Evolutionary conservation across 2,329 filamentous ascomycete species (phyloP).

Genomic region (Fusarium poae): DNA sequence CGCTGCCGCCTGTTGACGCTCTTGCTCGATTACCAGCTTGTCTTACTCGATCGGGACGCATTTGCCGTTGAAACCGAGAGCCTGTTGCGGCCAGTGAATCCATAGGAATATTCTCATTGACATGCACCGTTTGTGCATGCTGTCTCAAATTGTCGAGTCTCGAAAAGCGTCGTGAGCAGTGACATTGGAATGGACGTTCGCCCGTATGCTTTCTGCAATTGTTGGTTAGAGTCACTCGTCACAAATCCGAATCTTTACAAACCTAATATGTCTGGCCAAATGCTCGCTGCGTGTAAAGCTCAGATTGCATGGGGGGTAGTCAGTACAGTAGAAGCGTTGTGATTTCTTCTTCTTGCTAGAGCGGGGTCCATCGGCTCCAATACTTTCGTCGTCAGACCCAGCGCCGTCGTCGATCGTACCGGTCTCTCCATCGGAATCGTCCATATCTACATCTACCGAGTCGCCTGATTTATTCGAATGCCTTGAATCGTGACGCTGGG

Average conservation of each 20-base stretch:
- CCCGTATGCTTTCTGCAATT: constrained; percentile 88
- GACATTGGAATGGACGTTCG: constrained; percentile 95
- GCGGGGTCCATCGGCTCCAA: constrained; percentile 73
- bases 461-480: constrained; percentile 70
- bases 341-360: constrained; percentile 96
- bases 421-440: constrained; percentile 76
- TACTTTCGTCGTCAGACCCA: constrained; percentile 74
- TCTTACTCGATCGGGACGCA: constrained; percentile 86
- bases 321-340: constrained; percentile 94
- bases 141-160: constrained; percentile 94
- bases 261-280: constrained; percentile 93
- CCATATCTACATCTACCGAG: constrained; percentile 81
- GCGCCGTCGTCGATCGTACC: constrained; percentile 63
- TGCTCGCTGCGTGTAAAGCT: constrained; percentile 98
- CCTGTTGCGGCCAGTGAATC: constrained; percentile 94
- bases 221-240: constrained; percentile 19
- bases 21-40: constrained; percentile 79
- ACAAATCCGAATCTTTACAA: constrained; percentile 41
- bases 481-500: constrained; percentile 66
- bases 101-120: constrained; percentile 95
- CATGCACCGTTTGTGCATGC: constrained; percentile 96
- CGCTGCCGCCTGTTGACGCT: constrained; percentile 81
- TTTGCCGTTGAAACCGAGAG: constrained; percentile 91
- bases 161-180: constrained; percentile 93
- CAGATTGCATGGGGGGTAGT: constrained; percentile 91